Conservation (phyloP, 345 rosid species). For the Euphorbia tirucalli region DNA sequence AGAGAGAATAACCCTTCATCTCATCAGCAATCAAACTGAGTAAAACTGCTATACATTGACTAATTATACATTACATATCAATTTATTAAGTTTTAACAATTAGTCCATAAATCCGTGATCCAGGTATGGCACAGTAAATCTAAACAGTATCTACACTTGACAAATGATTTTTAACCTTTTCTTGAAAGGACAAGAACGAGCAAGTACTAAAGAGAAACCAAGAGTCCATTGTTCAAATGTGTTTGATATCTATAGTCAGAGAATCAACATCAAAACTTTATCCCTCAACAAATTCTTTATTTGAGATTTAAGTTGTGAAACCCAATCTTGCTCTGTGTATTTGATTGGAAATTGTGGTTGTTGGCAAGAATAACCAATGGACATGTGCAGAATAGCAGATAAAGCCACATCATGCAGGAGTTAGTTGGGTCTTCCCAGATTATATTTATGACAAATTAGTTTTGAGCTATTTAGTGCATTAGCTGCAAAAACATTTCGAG, state of each 20-base stretch:
- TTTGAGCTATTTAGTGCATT: not conserved
- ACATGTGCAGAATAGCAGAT: too few relatives aligned
- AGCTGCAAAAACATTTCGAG: too few relatives aligned
- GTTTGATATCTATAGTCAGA: too few relatives aligned
- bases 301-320: too few relatives aligned
- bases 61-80: not conserved
- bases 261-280: too few relatives aligned
- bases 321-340: too few relatives aligned
- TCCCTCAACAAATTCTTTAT: too few relatives aligned
- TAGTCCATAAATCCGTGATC: not conserved
- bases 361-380: too few relatives aligned
- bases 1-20: not conserved
- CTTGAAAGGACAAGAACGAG: not conserved
- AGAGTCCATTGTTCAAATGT: too few relatives aligned
- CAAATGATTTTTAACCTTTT: not conserved
- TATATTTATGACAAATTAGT: not conserved
- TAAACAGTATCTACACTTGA: not conserved
- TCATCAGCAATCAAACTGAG: not conserved
- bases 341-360: too few relatives aligned
- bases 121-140: not conserved
- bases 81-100: not conserved
- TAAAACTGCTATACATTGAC: not conserved
- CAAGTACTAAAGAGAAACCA: not conserved
- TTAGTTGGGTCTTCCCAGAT: not conserved
- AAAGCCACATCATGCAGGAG: too few relatives aligned